Evolutionary conservation across 495 filamentous ascomycete species (phyloP), one percentile per base, ranked within the genome.

Genomic region (Hypoxylon fuscum): DNA sequence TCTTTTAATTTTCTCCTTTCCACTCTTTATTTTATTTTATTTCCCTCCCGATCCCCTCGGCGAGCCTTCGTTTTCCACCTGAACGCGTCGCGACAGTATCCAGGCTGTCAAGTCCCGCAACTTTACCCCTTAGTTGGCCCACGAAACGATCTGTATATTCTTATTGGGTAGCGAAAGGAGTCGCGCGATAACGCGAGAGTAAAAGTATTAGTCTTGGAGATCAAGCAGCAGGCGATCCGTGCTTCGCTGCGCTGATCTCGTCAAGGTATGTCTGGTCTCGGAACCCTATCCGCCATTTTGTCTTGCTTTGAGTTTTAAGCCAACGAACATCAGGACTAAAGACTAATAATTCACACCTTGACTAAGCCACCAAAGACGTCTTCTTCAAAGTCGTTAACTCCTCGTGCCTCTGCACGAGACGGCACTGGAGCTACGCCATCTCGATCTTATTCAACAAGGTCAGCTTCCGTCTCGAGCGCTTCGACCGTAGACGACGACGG

Each of bases 191-290:
- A 55, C 55, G 51, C 55, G 60, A 68, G 68, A 59, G 48, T 64
- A 66, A 56, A 53, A 67, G 66, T 63, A n/a, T n/a, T n/a, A n/a
- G n/a, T n/a, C n/a, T 47, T 62, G 71, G 76, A 81, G 79, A 69
- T 69, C 72, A 75, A 79, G 81, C 74, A 72, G 79, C 80, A 81
- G 82, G 76, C 81, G 81, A 81, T 68, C 64, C 64, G 57, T 62
- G 59, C 66, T 66, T 81, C 80, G 81, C 82, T 83, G 82, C 77
- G 68, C 77, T 82, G 81, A 74, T 81, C 80, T 81, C 76, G 68
- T 72, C 62, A 70, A 72, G 74, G 82, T 82, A 75, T 52, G 69
- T 58, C 51, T 55, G 9, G 38, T 31, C 53, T 48, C 20, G 42
- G 46, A 40, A 37, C 42, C 46, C 20, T n/a, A n/a, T 46, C 48